These are phyloP conservation scores for Kwoniella pini DNA, from an alignment of 768 basidiomycete species.

Conservation along the genomic window DNA sequence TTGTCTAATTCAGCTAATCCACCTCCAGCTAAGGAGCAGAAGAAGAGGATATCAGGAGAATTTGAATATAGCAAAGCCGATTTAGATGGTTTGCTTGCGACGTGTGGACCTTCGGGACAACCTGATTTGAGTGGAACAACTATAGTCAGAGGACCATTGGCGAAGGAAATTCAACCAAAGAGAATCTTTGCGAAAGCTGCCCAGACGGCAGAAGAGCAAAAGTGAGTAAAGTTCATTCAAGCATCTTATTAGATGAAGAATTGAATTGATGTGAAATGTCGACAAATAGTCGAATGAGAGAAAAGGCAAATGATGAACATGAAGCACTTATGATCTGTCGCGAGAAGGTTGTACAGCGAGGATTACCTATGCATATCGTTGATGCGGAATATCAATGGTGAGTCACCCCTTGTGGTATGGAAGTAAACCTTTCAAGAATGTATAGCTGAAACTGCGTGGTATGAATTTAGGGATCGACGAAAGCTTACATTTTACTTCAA, in stretches of 20 bases:
- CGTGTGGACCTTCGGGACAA: constrained; percentile 40
- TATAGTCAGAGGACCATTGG: constrained; percentile 55
- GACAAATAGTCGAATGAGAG: constrained; percentile 68
- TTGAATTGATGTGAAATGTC: too few species aligned
- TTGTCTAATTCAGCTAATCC: neutral
- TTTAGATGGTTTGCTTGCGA: constrained; percentile 29
- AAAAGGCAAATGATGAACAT: constrained; percentile 85
- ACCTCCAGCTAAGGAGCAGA: neutral
- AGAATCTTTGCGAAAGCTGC: constrained; percentile 86
- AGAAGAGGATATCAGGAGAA: constrained; percentile 9
- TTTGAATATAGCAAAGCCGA: constrained; percentile 20
- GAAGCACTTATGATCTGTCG: constrained; percentile 90
- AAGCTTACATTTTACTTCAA: constrained; percentile 98
- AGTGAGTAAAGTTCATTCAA: constrained; percentile 58
- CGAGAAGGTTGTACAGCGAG: constrained; percentile 88
- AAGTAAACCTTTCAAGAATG: neutral
- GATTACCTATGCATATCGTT: constrained; percentile 96
- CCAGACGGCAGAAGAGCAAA: constrained; percentile 69
- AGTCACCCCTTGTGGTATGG: too few species aligned
- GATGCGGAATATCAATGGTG: constrained; percentile 99
- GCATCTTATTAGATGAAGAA: neutral
- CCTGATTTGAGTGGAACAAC: constrained; percentile 23
- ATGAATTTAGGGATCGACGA: constrained; percentile 76
- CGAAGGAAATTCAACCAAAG: constrained; percentile 96
- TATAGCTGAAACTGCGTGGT: neutral